Percentiles rank a stretch among this genome's conserved stretches.
Evolutionary conservation across 345 rosid species (phyloP).

Genomic region (Boechera divaricarpa): DNA sequence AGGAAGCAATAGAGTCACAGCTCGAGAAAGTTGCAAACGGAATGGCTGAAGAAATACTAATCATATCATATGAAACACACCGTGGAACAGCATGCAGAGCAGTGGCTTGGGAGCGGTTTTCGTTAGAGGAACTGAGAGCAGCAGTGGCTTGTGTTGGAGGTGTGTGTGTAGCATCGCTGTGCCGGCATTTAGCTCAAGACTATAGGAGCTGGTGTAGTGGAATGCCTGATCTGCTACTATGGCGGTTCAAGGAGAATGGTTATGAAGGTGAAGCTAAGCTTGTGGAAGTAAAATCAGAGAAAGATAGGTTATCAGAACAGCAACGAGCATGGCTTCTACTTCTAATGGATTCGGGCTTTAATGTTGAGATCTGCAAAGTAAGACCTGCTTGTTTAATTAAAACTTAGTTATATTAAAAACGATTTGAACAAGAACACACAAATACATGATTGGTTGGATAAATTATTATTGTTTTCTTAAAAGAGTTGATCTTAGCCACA

Average conservation of each 20-base stretch:
- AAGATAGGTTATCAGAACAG: slow-evolving; percentile 86
- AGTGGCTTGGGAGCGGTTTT: slow-evolving; percentile 76
- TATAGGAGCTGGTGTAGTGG: slow-evolving; percentile 94
- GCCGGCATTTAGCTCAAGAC: slow-evolving; percentile 77
- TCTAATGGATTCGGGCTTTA: slow-evolving; percentile 83
- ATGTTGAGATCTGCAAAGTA: slow-evolving; percentile 82
- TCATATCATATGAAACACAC: slow-evolving; percentile 74
- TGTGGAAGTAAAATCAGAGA: slow-evolving; percentile 91
- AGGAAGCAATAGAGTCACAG: slow-evolving; percentile 58
- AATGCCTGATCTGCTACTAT: slow-evolving; percentile 88
- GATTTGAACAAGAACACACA: slow-evolving; percentile 14
- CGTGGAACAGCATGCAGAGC: slow-evolving; percentile 78
- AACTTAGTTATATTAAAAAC: slow-evolving; percentile 12
- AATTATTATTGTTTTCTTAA: neutral
- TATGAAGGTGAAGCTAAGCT: slow-evolving; percentile 90
- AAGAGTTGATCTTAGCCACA: too few relatives aligned
- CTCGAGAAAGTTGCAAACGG: slow-evolving; percentile 67
- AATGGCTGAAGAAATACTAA: slow-evolving; percentile 84
- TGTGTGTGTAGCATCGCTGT: slow-evolving; percentile 73
- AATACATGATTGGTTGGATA: slow-evolving; percentile 6
- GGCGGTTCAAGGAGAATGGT: slow-evolving; percentile 83
- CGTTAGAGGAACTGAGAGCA: slow-evolving; percentile 77
- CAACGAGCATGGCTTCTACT: slow-evolving; percentile 89
- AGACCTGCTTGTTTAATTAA: slow-evolving; percentile 44
- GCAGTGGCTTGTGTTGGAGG: slow-evolving; percentile 84